Percentiles rank a stretch among this genome's conserved stretches.
These are phyloP conservation scores for Chytriomyces confervae DNA, from an alignment of 192 early-diverging fungal genomes.

Conservation along the genomic window DNA sequence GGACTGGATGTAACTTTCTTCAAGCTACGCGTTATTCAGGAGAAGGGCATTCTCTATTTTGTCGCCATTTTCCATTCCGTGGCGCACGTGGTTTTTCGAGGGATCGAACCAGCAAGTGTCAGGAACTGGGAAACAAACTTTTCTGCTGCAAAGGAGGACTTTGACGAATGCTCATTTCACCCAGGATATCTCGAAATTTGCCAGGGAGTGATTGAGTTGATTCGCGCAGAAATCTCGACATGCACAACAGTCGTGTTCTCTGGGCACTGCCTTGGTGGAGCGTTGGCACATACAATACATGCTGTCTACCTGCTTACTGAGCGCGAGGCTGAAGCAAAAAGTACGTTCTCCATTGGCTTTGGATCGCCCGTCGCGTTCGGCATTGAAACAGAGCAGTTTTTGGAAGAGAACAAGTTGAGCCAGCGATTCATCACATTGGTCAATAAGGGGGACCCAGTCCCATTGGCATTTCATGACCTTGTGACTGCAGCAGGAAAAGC, in stretches of 20 bases:
- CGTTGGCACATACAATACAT: slow-evolving; percentile 17
- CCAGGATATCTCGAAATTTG: slow-evolving; percentile 12
- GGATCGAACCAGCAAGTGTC: neutral
- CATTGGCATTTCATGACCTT: slow-evolving; percentile 15
- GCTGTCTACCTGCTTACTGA: slow-evolving; percentile 5
- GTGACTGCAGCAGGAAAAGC: neutral
- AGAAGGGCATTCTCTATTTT: neutral
- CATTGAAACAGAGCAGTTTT: neutral
- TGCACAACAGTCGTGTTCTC: slow-evolving; percentile 6
- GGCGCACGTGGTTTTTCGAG: slow-evolving; percentile 25
- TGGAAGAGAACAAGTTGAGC: slow-evolving; percentile 1
- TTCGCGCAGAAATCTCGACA: neutral
- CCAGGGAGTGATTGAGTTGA: too few relatives aligned
- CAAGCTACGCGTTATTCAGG: too few relatives aligned
- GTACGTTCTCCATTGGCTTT: slow-evolving; percentile 18
- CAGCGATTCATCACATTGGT: slow-evolving; percentile 19
- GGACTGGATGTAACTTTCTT: too few relatives aligned
- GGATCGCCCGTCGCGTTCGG: slow-evolving; percentile 22
- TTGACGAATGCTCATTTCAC: neutral
- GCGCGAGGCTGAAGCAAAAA: neutral
- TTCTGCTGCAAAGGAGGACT: neutral
- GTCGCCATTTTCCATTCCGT: neutral
- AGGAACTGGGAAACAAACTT: slow-evolving; percentile 17
- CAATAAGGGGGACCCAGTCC: slow-evolving; percentile 20
- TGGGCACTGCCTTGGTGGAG: slow-evolving; percentile 17